phyloP scores from a whole-genome alignment of 2,329 filamentous ascomycete species.

The Exophiala bonariae region DNA sequence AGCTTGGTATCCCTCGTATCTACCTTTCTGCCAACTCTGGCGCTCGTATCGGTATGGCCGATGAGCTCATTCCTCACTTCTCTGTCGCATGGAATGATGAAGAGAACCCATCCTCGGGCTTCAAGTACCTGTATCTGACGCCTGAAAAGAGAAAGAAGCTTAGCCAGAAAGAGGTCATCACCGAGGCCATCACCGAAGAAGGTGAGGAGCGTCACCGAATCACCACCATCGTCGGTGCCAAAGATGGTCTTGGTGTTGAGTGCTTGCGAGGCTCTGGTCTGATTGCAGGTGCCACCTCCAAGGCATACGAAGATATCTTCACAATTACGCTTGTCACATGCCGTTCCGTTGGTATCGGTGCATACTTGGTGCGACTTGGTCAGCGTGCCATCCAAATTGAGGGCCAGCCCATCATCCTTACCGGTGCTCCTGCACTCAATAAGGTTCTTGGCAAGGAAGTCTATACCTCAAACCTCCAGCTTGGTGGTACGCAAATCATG shows the following conservation, averaged over 20 bases:
- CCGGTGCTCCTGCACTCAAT: slow-evolving; percentile 95
- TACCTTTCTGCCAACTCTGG: slow-evolving; percentile 99
- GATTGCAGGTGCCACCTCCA: slow-evolving; percentile 94
- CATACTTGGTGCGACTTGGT: slow-evolving; percentile 95
- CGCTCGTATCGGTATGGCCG: slow-evolving; percentile 93
- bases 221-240: slow-evolving; percentile 85
- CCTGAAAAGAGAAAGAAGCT: slow-evolving; percentile 84
- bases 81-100: slow-evolving; percentile 94
- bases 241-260: slow-evolving; percentile 96
- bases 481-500: slow-evolving; percentile 99
- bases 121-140: slow-evolving; percentile 95
- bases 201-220: slow-evolving; percentile 94
- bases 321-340: slow-evolving; percentile 97
- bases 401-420: slow-evolving; percentile 97
- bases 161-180: slow-evolving; percentile 79
- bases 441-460: slow-evolving; percentile 97
- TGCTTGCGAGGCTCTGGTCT: slow-evolving; percentile 95
- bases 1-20: slow-evolving; percentile 91
- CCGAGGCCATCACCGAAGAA: slow-evolving; percentile 80
- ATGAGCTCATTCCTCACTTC: slow-evolving; percentile 96
- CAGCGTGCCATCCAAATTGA: slow-evolving; percentile 99
- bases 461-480: slow-evolving; percentile 97
- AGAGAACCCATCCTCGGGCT: slow-evolving; percentile 77
- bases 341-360: slow-evolving; percentile 97
- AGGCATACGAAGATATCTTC: slow-evolving; percentile 98